Base-by-base conservation (phyloP, 1,284 basidiomycete genomes). In the Mycena sp. region DNA sequence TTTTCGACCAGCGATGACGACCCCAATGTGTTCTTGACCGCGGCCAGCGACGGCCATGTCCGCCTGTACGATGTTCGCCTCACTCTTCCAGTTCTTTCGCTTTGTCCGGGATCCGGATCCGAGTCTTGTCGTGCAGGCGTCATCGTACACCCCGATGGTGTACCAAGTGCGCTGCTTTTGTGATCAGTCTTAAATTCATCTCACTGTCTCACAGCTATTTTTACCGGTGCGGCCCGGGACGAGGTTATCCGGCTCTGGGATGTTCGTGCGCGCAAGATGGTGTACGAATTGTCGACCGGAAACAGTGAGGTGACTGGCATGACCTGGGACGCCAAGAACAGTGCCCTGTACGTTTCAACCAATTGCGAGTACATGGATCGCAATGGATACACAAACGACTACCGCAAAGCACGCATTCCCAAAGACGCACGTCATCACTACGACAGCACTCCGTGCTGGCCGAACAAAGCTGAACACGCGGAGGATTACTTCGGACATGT, bases 271-370 rank as follows among this genome's bases (percentile, higher is more conserved):
- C 69, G 68, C 3, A 65, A 68, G 10, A 45, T 69, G 1, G 68
- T 80, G 6, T 82, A 80, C 70, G 79, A 81, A 45, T 72, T 82
- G 12, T 70, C 75, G 2, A 81, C 80, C 2, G 81, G 80, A 17
- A 81, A 82, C 67, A 81, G 79, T 59, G 41, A 55, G 4, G 79
- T 82, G 2, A 35, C 35, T 9, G 65, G 68, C 14, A 62, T 81
- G 53, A 72, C 70, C 2, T 81, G 80, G 80, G 76, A 80, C 65
- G 60, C 65, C 14, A 25, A 44, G 5, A 69, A 65, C 26, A 69
- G 73, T 14, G 70, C 72, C 3, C 70, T 82, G 11, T 81, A 75
- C 55, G 80, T 77, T 0, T 70, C 72, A 2, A 80, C 80, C 12
- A 68, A 75, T 54, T 80, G 78, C 67, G 44, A 45, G 3, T 71